Evolutionary conservation across 441 rosid species (phyloP), one percentile per base, ranked within the genome.

Genomic region (Populus trichocarpa): DNA sequence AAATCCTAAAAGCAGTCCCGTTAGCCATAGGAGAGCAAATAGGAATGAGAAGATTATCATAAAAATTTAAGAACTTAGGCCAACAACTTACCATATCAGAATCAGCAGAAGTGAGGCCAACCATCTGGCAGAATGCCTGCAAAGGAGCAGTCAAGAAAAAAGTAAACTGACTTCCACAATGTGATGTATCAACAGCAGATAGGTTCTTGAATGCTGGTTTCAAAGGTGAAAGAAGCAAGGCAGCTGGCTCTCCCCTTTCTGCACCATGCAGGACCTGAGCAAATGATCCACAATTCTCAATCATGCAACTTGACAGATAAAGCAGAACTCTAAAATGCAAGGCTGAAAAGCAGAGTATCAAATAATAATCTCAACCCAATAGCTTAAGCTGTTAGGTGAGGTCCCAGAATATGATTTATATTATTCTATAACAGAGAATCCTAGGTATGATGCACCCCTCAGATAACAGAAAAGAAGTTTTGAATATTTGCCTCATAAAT

Each of bases 171-270:
- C 97, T 91, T 84, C 96, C 97, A 20, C 79, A 81, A 26, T 85
- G 77, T 67, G 78, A 63, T 79, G 73, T 63, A 79, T 87, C 88
- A 81, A 83, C 82, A 81, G 65, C 71, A 20, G 89, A 85, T 63
- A 68, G 83, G 66, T 81, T 86, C 84, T 84, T 87, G 76, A 86
- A 90, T 35, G 86, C 84, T 40, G 93, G 89, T 82, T 85, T 88
- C 81, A 84, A 81, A 70, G 97, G 98, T 46, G 98, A 96, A 82
- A 96, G 97, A 81, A 94, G 86, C 71, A 96, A 77, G 74, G 94
- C 98, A 82, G 90, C 91, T 33, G 89, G 81, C 88, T 96, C 99
- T 77, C 95, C 98, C 86, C 92, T 90, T 86, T 96, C 97, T 77
- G 89, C 92, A 40, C 98, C 97, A 72, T 85, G 93, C 75, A 94